Evolutionary conservation across 2,329 filamentous ascomycete species (phyloP).

Genomic region (Ramichloridium luteum): DNA sequence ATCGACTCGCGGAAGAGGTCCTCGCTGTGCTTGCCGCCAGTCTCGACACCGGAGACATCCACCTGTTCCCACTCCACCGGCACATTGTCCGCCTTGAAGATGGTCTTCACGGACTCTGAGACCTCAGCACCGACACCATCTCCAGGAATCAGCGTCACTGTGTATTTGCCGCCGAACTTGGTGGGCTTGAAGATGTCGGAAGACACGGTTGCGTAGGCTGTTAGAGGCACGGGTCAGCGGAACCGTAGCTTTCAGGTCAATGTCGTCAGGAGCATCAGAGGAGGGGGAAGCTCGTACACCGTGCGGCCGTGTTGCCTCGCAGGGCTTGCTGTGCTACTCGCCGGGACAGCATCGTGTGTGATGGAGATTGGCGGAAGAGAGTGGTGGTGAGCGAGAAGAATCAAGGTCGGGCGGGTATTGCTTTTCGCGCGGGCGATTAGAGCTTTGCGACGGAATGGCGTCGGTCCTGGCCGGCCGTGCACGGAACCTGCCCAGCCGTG

Average conservation of each 20-base stretch:
- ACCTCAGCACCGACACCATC: conserved; percentile 98
- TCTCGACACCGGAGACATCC: conserved; percentile 82
- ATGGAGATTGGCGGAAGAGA: too few species aligned
- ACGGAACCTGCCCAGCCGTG: too few species aligned
- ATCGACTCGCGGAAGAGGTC: conserved; percentile 93
- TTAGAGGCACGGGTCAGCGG: too few species aligned
- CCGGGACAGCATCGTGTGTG: neutral
- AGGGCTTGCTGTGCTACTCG: conserved; percentile 1
- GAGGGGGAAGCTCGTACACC: neutral
- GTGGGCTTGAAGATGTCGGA: conserved; percentile 98
- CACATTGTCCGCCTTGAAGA: conserved; percentile 99
- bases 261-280: neutral
- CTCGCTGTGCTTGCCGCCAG: conserved; percentile 61
- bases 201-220: conserved; percentile 65
- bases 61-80: conserved; percentile 98
- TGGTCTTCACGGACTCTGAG: conserved; percentile 93
- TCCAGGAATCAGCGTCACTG: conserved; percentile 85
- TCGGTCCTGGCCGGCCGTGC: too few species aligned
- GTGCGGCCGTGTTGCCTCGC: neutral
- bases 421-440: too few species aligned
- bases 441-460: too few species aligned
- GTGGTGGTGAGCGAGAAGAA: neutral
- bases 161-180: conserved; percentile 99
- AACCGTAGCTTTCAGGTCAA: too few species aligned
- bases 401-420: too few species aligned